Percentiles rank a stretch among this genome's conserved stretches.
These are phyloP conservation scores for Massariosphaeria phaeospora DNA, from an alignment of 495 filamentous ascomycete genomes.

Conservation along the genomic window DNA sequence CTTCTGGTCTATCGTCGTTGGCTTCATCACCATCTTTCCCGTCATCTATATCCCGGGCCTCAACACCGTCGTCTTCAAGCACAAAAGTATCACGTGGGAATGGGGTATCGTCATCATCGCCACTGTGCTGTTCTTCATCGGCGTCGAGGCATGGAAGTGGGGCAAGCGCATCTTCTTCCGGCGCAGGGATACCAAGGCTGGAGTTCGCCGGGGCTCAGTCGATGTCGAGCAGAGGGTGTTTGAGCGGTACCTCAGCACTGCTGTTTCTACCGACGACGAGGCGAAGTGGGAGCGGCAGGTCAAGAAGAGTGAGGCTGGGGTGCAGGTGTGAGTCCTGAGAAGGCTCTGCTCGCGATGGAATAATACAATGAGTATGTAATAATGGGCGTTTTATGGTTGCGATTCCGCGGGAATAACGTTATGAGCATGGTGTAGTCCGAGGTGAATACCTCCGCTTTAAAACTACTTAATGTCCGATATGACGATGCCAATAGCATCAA, in stretches of 20 bases:
- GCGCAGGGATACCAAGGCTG: conserved; percentile 15
- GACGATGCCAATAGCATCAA: too few relatives aligned
- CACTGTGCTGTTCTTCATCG: conserved; percentile 53
- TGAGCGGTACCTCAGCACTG: conserved; percentile 24
- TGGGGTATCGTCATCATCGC: conserved; percentile 61
- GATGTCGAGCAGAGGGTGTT: conserved; percentile 34
- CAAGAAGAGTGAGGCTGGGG: neutral
- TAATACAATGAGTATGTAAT: too few relatives aligned
- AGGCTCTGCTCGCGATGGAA: neutral
- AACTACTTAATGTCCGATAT: too few relatives aligned
- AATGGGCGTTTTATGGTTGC: neutral
- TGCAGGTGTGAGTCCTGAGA: neutral
- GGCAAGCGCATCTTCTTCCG: conserved; percentile 49
- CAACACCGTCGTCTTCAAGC: conserved; percentile 68
- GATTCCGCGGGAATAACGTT: neutral
- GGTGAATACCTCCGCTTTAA: too few relatives aligned
- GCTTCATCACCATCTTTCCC: conserved; percentile 63
- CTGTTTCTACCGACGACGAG: conserved; percentile 24
- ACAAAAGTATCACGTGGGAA: conserved; percentile 68
- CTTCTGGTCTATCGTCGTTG: conserved; percentile 66
- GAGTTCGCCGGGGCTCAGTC: conserved; percentile 1
- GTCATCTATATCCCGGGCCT: conserved; percentile 68
- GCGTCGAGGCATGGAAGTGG: conserved; percentile 65
- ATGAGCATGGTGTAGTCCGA: neutral
- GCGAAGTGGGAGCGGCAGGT: conserved; percentile 7